phyloP scores from a whole-genome alignment of 805 yeast species.

The Hanseniaspora pseudoguilliermondii region DNA sequence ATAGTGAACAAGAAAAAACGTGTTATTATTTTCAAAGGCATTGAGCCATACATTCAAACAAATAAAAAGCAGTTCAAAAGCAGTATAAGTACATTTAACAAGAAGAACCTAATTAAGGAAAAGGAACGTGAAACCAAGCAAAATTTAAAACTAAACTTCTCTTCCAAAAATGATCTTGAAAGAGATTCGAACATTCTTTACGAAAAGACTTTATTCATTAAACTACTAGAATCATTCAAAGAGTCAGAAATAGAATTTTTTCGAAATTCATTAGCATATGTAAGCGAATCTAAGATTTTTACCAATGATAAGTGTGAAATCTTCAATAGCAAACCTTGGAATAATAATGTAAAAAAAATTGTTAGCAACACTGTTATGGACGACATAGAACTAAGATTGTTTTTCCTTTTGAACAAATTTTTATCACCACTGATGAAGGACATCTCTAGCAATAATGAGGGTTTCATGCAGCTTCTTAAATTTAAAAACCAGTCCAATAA shows the following conservation, averaged over 20 bases:
- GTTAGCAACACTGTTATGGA: not conserved
- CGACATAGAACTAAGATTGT: slow-evolving; percentile 3
- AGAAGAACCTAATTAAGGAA: not conserved
- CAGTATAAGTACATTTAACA: not conserved
- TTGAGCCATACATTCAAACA: slow-evolving; percentile 3
- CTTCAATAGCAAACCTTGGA: slow-evolving; percentile 6
- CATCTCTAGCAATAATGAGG: not conserved
- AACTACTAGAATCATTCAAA: not conserved
- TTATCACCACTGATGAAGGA: slow-evolving; percentile 6
- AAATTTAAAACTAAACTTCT: not conserved
- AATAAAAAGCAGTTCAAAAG: not conserved
- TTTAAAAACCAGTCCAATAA: not conserved
- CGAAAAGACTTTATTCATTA: slow-evolving; percentile 2
- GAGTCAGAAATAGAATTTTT: not conserved
- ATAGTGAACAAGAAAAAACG: not conserved
- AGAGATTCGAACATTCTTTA: not conserved
- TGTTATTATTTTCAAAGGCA: slow-evolving; percentile 7
- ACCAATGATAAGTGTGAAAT: not conserved
- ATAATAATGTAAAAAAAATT: not conserved
- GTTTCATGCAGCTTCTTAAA: not conserved
- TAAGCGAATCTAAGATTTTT: not conserved
- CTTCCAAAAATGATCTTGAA: not conserved
- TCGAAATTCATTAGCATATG: not conserved
- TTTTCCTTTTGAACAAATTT: not conserved
- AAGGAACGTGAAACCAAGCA: not conserved